Evolutionary conservation across 2,329 filamentous ascomycete species (phyloP), one percentile per base, ranked within the genome.

Genomic region (Aspergillus intermedius): DNA sequence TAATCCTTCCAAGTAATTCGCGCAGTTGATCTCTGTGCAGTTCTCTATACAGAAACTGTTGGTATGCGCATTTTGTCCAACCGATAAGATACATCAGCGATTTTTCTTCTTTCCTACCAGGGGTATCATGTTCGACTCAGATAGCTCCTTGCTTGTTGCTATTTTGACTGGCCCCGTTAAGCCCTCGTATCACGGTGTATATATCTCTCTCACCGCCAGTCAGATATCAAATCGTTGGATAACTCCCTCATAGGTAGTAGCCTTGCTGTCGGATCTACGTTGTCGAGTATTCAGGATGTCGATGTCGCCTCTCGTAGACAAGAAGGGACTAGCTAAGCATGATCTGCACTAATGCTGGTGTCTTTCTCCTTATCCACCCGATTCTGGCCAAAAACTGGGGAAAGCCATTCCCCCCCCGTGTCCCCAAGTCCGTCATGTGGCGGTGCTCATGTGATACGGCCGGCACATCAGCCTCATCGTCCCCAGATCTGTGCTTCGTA

Each of bases 1-100:
- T 30, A 19, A 13, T 41, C 39, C 39, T 15, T 23, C 15, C 17
- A 21, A 53, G 55, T 57, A 57, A 58, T 57, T 58, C 54, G 56
- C 56, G 54, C 56, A 58, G 56, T 44, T 58, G 56, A 58, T 58
- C 54, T 40, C n/a, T 30, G 15, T 41, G 12, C 25, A 30, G 10
- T 12, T 30, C 25, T 30, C 25, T 30, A 30, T 30, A 30, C 25
- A 30, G 25, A 30, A 4, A 22, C 19, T 21, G 21, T 45, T 46
- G 17, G 37, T 42, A 43, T 35, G 45, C 39, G 10, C 25, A 15
- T 22, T 21, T 19, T 35, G 25, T 30, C 25, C 25, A 30, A 30
- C 10, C 10, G 25, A 30, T 30, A 30, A 30, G 25, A 30, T 30
- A 30, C 22, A 21, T 30, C 12, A 25, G 25, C 23, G 17, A 12